A percentile compares a stretch with the other conserved stretches of the same genome.
Conservation (phyloP, 371 early-diverging fungal species). For the Mucor ambiguus region DNA sequence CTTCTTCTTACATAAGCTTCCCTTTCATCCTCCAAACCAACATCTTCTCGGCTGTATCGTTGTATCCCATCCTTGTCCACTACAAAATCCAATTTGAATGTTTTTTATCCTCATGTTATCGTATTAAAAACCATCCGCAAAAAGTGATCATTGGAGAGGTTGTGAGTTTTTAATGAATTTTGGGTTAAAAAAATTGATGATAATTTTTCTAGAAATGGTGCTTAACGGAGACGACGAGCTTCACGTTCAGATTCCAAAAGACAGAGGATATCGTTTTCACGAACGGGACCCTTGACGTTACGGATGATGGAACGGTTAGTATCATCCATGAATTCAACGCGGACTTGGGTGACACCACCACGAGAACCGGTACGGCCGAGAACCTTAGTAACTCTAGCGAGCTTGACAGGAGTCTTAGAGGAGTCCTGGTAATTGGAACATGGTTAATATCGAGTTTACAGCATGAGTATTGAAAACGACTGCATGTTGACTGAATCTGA, state of each 20-base stretch:
- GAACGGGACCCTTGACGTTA: conserved; percentile 99
- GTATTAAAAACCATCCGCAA: not conserved
- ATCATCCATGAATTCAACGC: conserved; percentile 98
- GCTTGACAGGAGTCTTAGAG: conserved; percentile 69
- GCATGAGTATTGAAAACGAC: not conserved
- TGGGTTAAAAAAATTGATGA: not conserved
- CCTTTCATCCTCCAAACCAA: not conserved
- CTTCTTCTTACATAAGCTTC: too few species aligned
- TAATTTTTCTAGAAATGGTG: not conserved
- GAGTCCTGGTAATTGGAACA: conserved; percentile 48
- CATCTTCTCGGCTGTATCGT: not conserved
- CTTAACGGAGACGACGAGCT: conserved; percentile 97
- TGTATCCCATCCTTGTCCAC: not conserved
- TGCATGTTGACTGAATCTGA: not conserved
- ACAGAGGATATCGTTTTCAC: conserved; percentile 95
- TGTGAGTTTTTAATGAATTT: conserved; percentile 2
- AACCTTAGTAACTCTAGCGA: conserved; percentile 94
- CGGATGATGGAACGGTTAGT: conserved; percentile 95
- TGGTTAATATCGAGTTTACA: too few species aligned
- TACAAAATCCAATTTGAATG: not conserved
- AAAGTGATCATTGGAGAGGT: not conserved
- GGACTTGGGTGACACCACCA: conserved; percentile 98
- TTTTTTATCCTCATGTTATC: not conserved
- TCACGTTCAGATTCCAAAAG: conserved; percentile 99
- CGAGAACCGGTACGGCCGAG: conserved; percentile 99